These are phyloP conservation scores for Salvia rosmarinus DNA, from an alignment of 257 asterid species.

Conservation along the genomic window DNA sequence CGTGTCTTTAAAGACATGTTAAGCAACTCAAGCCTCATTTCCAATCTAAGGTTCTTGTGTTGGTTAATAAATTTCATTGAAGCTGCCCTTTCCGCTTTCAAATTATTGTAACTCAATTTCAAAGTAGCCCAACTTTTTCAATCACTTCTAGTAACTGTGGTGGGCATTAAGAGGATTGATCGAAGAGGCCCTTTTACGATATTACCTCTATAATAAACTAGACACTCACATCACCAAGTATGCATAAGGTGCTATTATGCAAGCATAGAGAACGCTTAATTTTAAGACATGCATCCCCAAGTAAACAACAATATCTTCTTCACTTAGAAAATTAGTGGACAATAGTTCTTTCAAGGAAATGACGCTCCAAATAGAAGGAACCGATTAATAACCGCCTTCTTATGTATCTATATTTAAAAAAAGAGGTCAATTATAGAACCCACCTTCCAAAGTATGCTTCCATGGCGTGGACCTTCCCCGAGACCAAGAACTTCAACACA, in stretches of 20 bases:
- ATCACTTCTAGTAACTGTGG: neutral
- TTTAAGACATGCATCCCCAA: slow-evolving; percentile 15
- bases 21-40: neutral
- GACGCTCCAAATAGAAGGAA: neutral
- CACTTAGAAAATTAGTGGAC: neutral
- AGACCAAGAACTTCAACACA: slow-evolving; percentile 34
- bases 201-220: neutral
- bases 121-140: neutral
- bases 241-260: slow-evolving; percentile 14
- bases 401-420: neutral
- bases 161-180: neutral
- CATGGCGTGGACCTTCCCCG: slow-evolving; percentile 94
- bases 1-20: neutral
- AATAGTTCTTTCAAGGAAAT: slow-evolving; percentile 1
- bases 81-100: neutral
- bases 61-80: neutral
- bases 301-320: neutral
- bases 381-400: slow-evolving; percentile 1
- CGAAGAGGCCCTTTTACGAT: neutral
- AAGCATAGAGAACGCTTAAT: slow-evolving; percentile 7
- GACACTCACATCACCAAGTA: slow-evolving; percentile 6
- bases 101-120: neutral
- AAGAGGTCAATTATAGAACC: slow-evolving; percentile 1
- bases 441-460: slow-evolving; percentile 94
- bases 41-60: neutral